These are phyloP conservation scores for Blastocladiella emersonii DNA, from an alignment of 371 early-diverging fungal species.

Conservation along the genomic window DNA sequence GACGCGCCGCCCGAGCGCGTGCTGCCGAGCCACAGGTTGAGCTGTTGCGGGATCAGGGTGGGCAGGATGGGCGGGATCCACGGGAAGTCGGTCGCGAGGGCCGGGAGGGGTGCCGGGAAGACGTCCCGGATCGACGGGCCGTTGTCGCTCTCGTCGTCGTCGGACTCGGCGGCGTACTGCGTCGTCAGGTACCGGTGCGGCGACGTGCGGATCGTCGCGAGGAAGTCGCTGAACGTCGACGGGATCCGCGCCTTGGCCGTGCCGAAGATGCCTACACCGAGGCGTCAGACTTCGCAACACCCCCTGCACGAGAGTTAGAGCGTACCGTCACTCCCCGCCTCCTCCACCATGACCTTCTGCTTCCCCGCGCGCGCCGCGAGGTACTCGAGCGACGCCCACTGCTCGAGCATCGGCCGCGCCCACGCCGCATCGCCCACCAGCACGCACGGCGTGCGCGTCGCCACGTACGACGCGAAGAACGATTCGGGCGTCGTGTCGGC, in stretches of 20 bases:
- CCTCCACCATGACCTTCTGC: neutral
- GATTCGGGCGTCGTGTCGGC: neutral
- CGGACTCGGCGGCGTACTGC: neutral
- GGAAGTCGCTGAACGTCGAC: neutral
- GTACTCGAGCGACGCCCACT: neutral
- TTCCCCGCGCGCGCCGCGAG: neutral
- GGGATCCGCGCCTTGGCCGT: neutral
- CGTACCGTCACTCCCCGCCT: too few species aligned
- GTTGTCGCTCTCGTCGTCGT: neutral
- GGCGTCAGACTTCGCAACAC: too few species aligned
- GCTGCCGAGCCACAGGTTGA: slow-evolving; percentile 2
- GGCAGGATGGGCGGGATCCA: neutral
- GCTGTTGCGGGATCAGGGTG: neutral
- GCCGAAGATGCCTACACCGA: neutral
- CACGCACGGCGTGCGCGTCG: neutral
- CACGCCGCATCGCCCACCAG: neutral
- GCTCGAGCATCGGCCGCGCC: neutral
- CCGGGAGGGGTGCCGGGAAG: neutral
- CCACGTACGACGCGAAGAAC: neutral
- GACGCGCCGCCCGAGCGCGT: slow-evolving; percentile 12
- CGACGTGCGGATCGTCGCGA: neutral
- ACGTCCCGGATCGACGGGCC: neutral
- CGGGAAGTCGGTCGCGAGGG: neutral
- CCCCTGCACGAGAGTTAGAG: too few species aligned
- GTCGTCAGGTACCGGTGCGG: slow-evolving; percentile 2